Evolutionary conservation across 2,329 filamentous ascomycete genomes (phyloP), one percentile per base, ranked within the genome.

Genomic region (Neonectria faginata): DNA sequence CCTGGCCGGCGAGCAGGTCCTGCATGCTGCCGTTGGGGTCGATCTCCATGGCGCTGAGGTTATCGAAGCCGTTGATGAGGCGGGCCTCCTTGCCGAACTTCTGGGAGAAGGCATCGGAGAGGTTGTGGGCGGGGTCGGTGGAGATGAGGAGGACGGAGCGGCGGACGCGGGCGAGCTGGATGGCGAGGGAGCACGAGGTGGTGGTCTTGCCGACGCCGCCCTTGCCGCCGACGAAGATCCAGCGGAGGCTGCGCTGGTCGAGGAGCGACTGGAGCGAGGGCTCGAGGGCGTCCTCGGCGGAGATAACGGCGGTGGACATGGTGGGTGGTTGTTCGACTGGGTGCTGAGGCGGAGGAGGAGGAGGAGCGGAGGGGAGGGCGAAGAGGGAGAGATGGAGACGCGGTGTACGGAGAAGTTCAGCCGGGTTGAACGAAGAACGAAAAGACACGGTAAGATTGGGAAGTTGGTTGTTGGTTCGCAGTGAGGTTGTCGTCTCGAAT

Each of bases 71-170:
- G 73, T 97, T 91, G 70, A 99, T 87, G 42, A 97, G 89, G 68
- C 94, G 90, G 58, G 96, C 96, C 81, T 99, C 96, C 85, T 99
- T 99, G 84, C 96, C 96, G 77, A 99, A 99, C 83, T 99, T 99
- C 82, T 99, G 95, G 72, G 93, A 93, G 82, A 99, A 99, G 66
- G 96, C 96, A 83, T 99, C 96, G 73, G 92, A 96, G 68, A 99
- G 87, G 83, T 99, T 99, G 87, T 99, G 96, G 57, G 96, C 96
- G 57, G 96, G 96, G 81, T 99, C 96, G 74, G 96, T 99, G 42
- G 94, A 97, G 83, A 99, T 99, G 79, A 99, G 91, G 63, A 99
- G 89, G 66, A 99, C 96, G 67, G 92, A 97, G 82, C 95, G 95
- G 81, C 96, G 93, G 74, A 94, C 93, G 81, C 92, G 94, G 75